These are phyloP conservation scores for Knoxia roxburghii DNA, from an alignment of 257 asterid species.

Conservation along the genomic window DNA sequence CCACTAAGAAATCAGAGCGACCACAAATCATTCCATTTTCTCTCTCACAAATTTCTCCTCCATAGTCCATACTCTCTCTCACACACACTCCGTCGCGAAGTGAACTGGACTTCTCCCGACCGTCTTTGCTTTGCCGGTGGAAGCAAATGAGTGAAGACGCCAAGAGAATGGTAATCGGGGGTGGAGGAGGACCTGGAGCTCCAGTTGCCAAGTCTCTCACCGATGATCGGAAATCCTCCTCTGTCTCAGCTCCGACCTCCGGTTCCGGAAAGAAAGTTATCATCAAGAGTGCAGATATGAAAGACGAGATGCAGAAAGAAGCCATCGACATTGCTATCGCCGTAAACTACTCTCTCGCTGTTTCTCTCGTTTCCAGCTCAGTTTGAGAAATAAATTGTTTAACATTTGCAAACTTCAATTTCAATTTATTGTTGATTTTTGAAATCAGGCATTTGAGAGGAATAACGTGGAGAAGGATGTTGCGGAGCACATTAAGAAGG, in stretches of 20 bases:
- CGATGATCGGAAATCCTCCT: slow-evolving; percentile 51
- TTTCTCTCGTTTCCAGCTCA: no score
- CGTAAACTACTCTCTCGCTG: slow-evolving; percentile 34
- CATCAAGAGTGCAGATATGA: slow-evolving; percentile 95
- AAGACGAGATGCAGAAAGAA: slow-evolving; percentile 86
- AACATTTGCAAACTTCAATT: background rate
- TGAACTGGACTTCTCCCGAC: no score
- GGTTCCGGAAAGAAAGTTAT: slow-evolving; percentile 52
- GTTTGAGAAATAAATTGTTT: no score
- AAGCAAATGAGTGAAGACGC: slow-evolving; percentile 62
- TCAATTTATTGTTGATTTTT: background rate
- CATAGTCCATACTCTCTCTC: background rate
- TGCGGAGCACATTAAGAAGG: slow-evolving; percentile 91
- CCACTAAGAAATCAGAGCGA: slow-evolving; percentile 10
- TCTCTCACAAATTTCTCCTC: slow-evolving; percentile 7
- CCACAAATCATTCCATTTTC: slow-evolving; percentile 8
- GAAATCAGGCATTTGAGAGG: slow-evolving; percentile 80
- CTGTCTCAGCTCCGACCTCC: slow-evolving; percentile 35
- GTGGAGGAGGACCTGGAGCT: slow-evolving; percentile 47
- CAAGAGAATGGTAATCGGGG: slow-evolving; percentile 62
- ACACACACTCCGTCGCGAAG: background rate
- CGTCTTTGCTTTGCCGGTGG: background rate
- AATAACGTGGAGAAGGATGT: slow-evolving; percentile 87
- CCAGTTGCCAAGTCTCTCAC: slow-evolving; percentile 28
- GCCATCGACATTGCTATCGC: slow-evolving; percentile 86